Base-by-base conservation (phyloP, 495 filamentous ascomycete species). In the Aspergillus sclerotioniger region DNA sequence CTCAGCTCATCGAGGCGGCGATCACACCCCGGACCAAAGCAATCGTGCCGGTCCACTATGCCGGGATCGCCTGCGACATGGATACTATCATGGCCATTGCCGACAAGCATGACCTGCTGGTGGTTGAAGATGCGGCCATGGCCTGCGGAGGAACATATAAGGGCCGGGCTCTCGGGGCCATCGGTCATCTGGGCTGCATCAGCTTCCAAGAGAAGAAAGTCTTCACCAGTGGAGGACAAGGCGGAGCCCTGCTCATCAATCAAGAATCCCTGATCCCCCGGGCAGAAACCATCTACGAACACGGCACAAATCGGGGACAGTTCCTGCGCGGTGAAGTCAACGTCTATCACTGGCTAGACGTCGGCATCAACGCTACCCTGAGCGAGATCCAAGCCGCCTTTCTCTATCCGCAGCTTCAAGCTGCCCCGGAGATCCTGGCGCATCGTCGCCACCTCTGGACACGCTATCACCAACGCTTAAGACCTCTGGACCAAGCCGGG, bases 201-300 rank as follows among this genome's bases (percentile, higher is more conserved):
- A 65, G 62, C 35, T 67, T 67, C 43, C 65, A 67, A 37, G 65
- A 62, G 54, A 67, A 54, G 19, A 67, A 67, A 53, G 64, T 65
- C 56, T 60, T 67, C 49, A 67, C 62, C 3, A 53, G 62, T 7
- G 65, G 62, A 0, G 62, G 65, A 0, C 53, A 58, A 28, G 62
- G 62, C 9, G 62, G 65, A 8, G 65, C 65, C 1, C 16, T 65
- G 6, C 35, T 62, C 17, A 45, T 65, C 45, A 67, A 67, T 8
- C 59, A 65, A 10, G 32, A 48, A 0, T 49, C n/a, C 2, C 45
- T 67, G 16, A 21, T 58, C 13, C 52, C 44, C 4, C 52, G 56
- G 6, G 59, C 65, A 1, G 62, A 61, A 19, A 59, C 48, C 2
- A 13, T 67, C 20, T 61, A 61, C 25, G 62, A 64, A 16, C 58